Conservation (phyloP, 2,329 filamentous ascomycete species). For the Trichoderma sp. region DNA sequence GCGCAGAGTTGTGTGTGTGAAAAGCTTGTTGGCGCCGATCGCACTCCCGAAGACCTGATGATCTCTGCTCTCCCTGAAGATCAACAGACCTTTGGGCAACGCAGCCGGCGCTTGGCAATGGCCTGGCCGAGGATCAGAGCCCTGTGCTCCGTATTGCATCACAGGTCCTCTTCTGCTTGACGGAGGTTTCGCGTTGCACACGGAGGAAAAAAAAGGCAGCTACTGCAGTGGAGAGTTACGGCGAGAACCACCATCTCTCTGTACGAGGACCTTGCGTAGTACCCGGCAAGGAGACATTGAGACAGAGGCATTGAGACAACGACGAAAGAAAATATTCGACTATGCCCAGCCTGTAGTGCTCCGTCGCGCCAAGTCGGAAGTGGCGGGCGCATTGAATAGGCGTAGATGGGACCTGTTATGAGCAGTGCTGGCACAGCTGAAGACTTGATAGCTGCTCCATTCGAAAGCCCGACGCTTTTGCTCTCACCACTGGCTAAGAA, state of each 20-base stretch:
- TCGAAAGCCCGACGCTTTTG: constrained; percentile 1
- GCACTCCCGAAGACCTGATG: background rate
- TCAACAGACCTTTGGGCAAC: background rate
- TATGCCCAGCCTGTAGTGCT: constrained; percentile 5
- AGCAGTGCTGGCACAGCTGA: constrained; percentile 12
- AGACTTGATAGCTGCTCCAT: constrained; percentile 7
- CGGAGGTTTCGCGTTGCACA: constrained; percentile 5
- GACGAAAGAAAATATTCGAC: background rate
- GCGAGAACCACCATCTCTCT: background rate
- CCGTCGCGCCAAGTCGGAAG: constrained; percentile 19
- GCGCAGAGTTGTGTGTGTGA: constrained; percentile 7
- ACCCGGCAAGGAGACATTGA: background rate
- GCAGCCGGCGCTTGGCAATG: background rate
- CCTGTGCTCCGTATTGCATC: constrained; percentile 1
- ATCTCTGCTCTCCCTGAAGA: constrained; percentile 18
- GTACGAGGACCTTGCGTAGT: background rate
- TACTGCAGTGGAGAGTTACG: constrained; percentile 7
- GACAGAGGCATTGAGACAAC: background rate
- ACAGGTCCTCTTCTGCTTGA: background rate
- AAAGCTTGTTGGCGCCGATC: constrained; percentile 22
- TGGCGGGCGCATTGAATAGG: constrained; percentile 9
- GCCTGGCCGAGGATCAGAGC: background rate
- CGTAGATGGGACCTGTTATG: background rate
- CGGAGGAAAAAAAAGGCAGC: background rate
- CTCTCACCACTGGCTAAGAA: background rate